phyloP scores from a whole-genome alignment of 1,139 yeast genomes.

The Blastobotrys raffinosifermentans region DNA sequence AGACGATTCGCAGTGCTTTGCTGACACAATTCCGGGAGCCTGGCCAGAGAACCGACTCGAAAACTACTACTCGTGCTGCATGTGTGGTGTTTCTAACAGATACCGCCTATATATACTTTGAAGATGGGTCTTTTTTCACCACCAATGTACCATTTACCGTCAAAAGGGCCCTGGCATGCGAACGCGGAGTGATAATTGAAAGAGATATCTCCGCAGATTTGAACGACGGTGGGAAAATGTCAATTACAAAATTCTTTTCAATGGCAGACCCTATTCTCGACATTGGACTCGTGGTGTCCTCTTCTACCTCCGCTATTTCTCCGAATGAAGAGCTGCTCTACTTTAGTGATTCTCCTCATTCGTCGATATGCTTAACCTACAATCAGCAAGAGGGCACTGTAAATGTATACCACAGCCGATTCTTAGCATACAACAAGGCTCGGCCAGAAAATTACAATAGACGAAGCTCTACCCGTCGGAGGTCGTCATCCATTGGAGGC shows the following conservation, averaged over 20 bases:
- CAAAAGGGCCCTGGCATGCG: slow-evolving; percentile 51
- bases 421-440: slow-evolving; percentile 15
- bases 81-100: slow-evolving; percentile 25
- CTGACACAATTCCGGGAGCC: slow-evolving; percentile 39
- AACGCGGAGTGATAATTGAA: slow-evolving; percentile 60
- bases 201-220: slow-evolving; percentile 31
- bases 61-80: slow-evolving; percentile 14
- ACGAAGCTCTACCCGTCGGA: slow-evolving; percentile 16
- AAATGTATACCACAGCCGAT: slow-evolving; percentile 25
- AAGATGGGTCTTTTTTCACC: slow-evolving; percentile 51
- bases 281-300: slow-evolving; percentile 58
- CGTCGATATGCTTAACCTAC: slow-evolving; percentile 26
- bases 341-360: slow-evolving; percentile 18
- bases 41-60: slow-evolving; percentile 8
- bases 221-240: slow-evolving; percentile 8
- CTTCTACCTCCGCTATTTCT: slow-evolving; percentile 62
- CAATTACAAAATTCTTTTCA: slow-evolving; percentile 46
- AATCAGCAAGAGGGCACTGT: slow-evolving; percentile 17
- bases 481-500: slow-evolving; percentile 16
- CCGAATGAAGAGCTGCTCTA: slow-evolving; percentile 47
- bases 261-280: slow-evolving; percentile 67
- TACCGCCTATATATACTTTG: slow-evolving; percentile 45
- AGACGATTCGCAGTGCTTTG: slow-evolving; percentile 45
- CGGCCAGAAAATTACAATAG: slow-evolving; percentile 13
- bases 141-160: slow-evolving; percentile 61